Evolutionary conservation across 108 stramenopile species (phyloP).

Genomic region (Cyclotella baltica): DNA sequence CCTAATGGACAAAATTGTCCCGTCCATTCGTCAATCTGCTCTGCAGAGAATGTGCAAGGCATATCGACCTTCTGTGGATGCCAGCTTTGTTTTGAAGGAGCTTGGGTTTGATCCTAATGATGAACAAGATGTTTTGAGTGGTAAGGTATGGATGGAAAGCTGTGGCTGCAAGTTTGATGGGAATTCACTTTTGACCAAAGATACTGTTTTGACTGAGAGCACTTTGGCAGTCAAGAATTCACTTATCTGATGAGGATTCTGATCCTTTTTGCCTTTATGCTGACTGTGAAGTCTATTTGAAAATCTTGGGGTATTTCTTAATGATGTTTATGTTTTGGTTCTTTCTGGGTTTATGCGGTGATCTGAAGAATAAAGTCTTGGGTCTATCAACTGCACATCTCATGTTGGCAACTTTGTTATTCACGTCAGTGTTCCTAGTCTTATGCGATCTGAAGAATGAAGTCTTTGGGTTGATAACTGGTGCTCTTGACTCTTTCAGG

Average conservation of each 20-base stretch:
- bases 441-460: neutral
- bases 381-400: constrained; percentile 21
- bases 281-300: neutral
- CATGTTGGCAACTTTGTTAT: neutral
- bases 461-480: neutral
- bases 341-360: neutral
- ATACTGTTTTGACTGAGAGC: constrained; percentile 60
- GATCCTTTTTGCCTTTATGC: constrained; percentile 1
- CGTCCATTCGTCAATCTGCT: constrained; percentile 63
- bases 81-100: constrained; percentile 56
- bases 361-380: constrained; percentile 57
- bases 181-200: constrained; percentile 59
- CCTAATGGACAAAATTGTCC: constrained; percentile 74
- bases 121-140: constrained; percentile 32
- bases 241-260: constrained; percentile 49
- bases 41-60: constrained; percentile 70
- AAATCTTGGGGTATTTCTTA: neutral
- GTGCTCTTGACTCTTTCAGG: neutral
- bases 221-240: constrained; percentile 61
- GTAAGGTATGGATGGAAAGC: constrained; percentile 61
- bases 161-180: constrained; percentile 65
- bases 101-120: constrained; percentile 62
- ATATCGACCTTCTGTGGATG: constrained; percentile 68
- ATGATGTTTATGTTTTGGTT: neutral
- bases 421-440: too few relatives aligned